Evolutionary conservation across 23 red algal genomes (phyloP).

Genomic region (Gracilaria gracilis): DNA sequence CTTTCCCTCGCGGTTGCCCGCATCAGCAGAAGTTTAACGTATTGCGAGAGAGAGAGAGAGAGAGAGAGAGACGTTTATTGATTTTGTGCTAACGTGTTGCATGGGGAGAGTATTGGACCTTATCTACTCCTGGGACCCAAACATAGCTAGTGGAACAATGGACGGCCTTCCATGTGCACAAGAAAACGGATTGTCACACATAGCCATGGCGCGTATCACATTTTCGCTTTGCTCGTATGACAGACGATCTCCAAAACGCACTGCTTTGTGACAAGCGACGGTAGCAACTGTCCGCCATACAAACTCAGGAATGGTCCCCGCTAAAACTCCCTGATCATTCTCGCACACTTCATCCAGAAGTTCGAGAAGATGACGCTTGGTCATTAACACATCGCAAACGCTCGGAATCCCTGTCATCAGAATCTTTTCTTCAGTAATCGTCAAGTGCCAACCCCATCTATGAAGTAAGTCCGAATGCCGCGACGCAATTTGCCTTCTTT

Average conservation of each 20-base stretch:
- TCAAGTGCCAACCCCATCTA: constrained; percentile 50
- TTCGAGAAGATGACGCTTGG: constrained; percentile 50
- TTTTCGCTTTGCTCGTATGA: constrained; percentile 46
- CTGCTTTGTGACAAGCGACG: constrained; percentile 81
- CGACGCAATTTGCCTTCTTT: constrained; percentile 6
- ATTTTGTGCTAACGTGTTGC: too few relatives aligned
- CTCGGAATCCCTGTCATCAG: constrained; percentile 6
- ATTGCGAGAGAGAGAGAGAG: too few relatives aligned
- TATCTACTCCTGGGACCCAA: not conserved
- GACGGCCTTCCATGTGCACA: constrained; percentile 96
- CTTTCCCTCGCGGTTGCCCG: too few relatives aligned
- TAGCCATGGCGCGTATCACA: constrained; percentile 53
- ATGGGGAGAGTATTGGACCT: too few relatives aligned
- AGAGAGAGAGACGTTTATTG: too few relatives aligned
- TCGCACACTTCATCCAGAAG: constrained; percentile 59
- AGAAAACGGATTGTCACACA: constrained; percentile 84
- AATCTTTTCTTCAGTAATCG: not conserved
- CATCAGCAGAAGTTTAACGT: too few relatives aligned
- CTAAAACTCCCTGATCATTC: not conserved
- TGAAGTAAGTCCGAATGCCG: not conserved
- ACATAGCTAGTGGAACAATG: constrained; percentile 67
- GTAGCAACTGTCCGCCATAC: constrained; percentile 61
- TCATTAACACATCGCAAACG: constrained; percentile 34
- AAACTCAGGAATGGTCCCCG: constrained; percentile 17
- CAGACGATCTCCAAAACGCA: constrained; percentile 88